Evolutionary conservation across 257 asterid genomes (phyloP), one percentile per base, ranked within the genome.

Genomic region (Fraxinus pennsylvanica): DNA sequence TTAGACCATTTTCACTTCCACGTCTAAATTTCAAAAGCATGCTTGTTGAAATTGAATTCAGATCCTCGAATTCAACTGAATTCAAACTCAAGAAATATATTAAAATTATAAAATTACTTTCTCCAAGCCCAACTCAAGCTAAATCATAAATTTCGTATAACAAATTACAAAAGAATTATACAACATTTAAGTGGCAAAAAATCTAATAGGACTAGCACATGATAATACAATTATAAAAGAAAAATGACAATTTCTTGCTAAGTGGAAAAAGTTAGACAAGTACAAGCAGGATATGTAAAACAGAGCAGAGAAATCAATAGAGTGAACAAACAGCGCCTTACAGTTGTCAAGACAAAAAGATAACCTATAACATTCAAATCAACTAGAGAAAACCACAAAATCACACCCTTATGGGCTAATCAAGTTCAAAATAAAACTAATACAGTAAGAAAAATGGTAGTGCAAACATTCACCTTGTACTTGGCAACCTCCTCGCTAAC

Each of bases 401-500:
- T 22, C 69, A 25, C 65, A 19, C 3, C n/a, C 65, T 54, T 19
- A n/a, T 57, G 29, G 29, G 27, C 12, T 57, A 19, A 57, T 57
- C 12, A 57, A 19, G 10, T 57, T n/a, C 61, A n/a, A 57, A 57
- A 57, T 17, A 57, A 57, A 63, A 10, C 8, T 25, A 2, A 25
- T 22, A 1, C 69, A 63, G n/a, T 35, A 63, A 27, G 19, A 63
- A 63, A 25, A 63, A 47, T 27, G 7, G 15, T 63, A 52, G 3
- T 12, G 3, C 13, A 9, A 4, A 36, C 25, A 45, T 30, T 77
- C 38, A 95, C 99, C 97, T 93, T 91, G 92, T 92, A 93, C 80
- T 93, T 96, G 1, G 91, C 91, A 19, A 96, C 97, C 87, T 96
- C 99, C 84, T 96, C 98, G 1, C 97, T 92, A 71, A 96, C 97